Conservation (phyloP, 495 filamentous ascomycete species). For the Hypoxylon fragiforme region DNA sequence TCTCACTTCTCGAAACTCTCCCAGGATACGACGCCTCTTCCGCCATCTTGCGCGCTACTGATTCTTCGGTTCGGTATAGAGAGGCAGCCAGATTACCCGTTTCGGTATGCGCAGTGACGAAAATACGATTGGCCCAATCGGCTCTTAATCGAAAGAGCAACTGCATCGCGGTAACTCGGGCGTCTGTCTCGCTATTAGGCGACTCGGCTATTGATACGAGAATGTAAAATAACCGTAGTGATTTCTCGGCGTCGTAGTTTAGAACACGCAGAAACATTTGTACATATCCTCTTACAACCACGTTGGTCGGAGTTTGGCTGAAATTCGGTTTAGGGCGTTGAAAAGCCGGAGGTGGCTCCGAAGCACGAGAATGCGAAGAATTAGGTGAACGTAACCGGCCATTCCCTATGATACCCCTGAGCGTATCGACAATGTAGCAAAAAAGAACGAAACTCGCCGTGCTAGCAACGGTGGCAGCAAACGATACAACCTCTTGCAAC, state of each 20-base stretch:
- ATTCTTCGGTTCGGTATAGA: slow-evolving; percentile 67
- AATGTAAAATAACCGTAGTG: slow-evolving; percentile 53
- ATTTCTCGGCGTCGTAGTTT: slow-evolving; percentile 56
- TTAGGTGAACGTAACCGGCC: slow-evolving; percentile 44
- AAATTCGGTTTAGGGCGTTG: slow-evolving; percentile 28
- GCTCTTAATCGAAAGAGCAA: slow-evolving; percentile 82
- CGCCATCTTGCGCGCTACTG: slow-evolving; percentile 52
- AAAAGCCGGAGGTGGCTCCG: slow-evolving; percentile 16
- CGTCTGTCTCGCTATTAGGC: slow-evolving; percentile 60
- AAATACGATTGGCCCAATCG: slow-evolving; percentile 73
- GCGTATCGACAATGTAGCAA: slow-evolving; percentile 52
- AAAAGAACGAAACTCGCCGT: slow-evolving; percentile 55
- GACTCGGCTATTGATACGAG: slow-evolving; percentile 63
- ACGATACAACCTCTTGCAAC: slow-evolving; percentile 54
- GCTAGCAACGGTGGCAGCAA: slow-evolving; percentile 54
- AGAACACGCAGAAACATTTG: slow-evolving; percentile 65
- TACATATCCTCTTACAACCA: slow-evolving; percentile 59
- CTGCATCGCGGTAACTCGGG: slow-evolving; percentile 79
- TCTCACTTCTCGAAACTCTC: slow-evolving; percentile 44
- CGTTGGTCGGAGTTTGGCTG: slow-evolving; percentile 55
- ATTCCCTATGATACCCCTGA: slow-evolving; percentile 47
- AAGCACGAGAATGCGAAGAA: slow-evolving; percentile 32
- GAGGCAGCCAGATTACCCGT: slow-evolving; percentile 70
- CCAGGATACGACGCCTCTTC: slow-evolving; percentile 52
- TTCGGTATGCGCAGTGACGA: slow-evolving; percentile 66